Evolutionary conservation across 208 protist genomes (phyloP), one percentile per base, ranked within the genome.

Genomic region (Trypanosoma congolense): DNA sequence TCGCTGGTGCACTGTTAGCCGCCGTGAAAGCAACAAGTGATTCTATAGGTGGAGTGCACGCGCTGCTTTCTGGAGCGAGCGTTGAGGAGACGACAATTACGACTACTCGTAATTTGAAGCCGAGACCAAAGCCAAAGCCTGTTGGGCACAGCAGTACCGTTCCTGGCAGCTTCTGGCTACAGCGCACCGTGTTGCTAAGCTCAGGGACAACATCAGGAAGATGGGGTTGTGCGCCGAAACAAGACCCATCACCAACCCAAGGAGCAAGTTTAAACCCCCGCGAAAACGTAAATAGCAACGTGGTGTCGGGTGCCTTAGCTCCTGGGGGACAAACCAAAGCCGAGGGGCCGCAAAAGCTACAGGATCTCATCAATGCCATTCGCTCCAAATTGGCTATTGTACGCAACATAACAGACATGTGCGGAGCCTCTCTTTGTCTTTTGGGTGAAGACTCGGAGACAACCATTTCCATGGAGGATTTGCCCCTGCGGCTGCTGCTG

Each of bases 401-500:
- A 26, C 58, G 48, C 3, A 46, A 53, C 5, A 25, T 58, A 18
- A 58, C 50, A 19, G 55, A 65, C 42, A 40, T 43, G 2, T 65
- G 60, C 43, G 31, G 49, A 8, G 50, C 43, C 38, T 49, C 50
- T 26, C 36, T 65, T 3, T 36, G 18, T 16, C 21, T 64, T 0
- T 56, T 59, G 22, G 41, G 48, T 12, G 48, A 56, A 24, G 38
- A 58, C 4, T 53, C 61, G n/a, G 25, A 41, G 3, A 62, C 64
- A 9, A 61, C 51, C 46, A 64, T 50, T 29, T 29, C 25, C 12
- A 1, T 55, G 6, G 47, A 54, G 21, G 42, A 36, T 36, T 43
- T 85, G 12, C 25, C 70, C 8, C 35, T 70, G 48, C 56, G 65
- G 30, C 64, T 85, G n/a, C 47, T 78, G 30, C 54, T 56, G 36